A percentile compares a stretch with the other conserved stretches of the same genome.
Evolutionary conservation across 805 yeast species (phyloP).

Genomic region (Suhomyces faveliae): DNA sequence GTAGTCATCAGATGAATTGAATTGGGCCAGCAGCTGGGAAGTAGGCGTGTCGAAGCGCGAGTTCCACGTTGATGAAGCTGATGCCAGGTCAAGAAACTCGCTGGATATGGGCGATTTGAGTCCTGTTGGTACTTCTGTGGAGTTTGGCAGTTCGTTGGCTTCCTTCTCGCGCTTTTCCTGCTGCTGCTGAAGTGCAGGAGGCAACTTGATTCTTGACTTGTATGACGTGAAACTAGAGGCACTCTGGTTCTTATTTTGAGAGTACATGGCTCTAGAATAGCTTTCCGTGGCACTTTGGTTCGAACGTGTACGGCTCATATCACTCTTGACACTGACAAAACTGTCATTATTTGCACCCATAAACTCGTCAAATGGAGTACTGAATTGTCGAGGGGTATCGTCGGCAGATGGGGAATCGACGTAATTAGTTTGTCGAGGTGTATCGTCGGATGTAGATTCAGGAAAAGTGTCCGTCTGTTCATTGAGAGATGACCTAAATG

Average conservation of each 20-base stretch:
- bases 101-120: constrained; percentile 7
- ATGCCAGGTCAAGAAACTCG: constrained; percentile 2
- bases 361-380: not conserved
- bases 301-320: constrained; percentile 5
- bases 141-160: not conserved
- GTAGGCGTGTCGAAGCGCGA: constrained; percentile 9
- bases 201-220: constrained; percentile 33
- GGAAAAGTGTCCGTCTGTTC: not conserved
- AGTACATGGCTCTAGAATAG: constrained; percentile 1
- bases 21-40: constrained; percentile 8
- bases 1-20: too few species aligned
- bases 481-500: not conserved
- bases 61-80: constrained; percentile 4
- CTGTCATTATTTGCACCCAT: not conserved
- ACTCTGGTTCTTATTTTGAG: constrained; percentile 17
- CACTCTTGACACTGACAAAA: constrained; percentile 4
- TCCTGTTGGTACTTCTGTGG: not conserved
- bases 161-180: constrained; percentile 5
- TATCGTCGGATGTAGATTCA: not conserved
- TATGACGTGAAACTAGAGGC: constrained; percentile 26
- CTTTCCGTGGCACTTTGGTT: constrained; percentile 7
- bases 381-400: not conserved
- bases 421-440: too few species aligned
- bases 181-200: constrained; percentile 26
- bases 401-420: not conserved